Conservation (phyloP, 495 filamentous ascomycete species). For the Tuber microsphaerosporum region DNA sequence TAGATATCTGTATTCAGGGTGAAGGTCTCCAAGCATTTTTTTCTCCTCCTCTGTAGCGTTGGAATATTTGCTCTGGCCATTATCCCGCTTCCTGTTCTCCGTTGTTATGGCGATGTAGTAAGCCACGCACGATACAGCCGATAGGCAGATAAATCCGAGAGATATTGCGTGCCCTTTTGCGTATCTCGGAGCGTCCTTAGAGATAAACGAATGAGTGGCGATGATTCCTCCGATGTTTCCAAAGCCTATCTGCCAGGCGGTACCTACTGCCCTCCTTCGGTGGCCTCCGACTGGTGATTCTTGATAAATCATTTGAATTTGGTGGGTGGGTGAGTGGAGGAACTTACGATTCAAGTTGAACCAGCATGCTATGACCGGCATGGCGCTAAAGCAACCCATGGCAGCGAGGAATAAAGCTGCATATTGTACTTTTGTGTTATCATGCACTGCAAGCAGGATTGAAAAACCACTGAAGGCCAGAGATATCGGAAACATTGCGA, state of each 20-base stretch:
- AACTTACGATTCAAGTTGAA: conserved; percentile 66
- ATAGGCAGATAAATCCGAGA: conserved; percentile 64
- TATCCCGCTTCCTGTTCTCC: conserved; percentile 63
- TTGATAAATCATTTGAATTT: background rate
- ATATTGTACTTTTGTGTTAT: conserved; percentile 59
- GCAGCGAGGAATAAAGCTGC: conserved; percentile 67
- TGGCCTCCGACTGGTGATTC: conserved; percentile 67
- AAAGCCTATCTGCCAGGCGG: conserved; percentile 83
- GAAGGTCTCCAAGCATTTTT: conserved; percentile 61
- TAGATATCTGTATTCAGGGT: conserved; percentile 42
- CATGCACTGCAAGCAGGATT: conserved; percentile 62
- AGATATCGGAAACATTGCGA: conserved; percentile 57
- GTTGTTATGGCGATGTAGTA: conserved; percentile 56
- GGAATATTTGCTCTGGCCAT: conserved; percentile 46
- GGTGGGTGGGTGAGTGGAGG: background rate
- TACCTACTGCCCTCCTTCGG: conserved; percentile 71
- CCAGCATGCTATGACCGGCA: conserved; percentile 86
- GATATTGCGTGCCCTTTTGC: conserved; percentile 71
- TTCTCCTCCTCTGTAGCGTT: conserved; percentile 64
- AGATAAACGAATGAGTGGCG: conserved; percentile 71
- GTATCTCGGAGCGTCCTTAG: conserved; percentile 62
- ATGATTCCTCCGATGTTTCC: conserved; percentile 93
- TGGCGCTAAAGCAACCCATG: conserved; percentile 58
- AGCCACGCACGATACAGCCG: conserved; percentile 52
- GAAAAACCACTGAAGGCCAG: conserved; percentile 64